Evolutionary conservation across 805 yeast species (phyloP).

Genomic region (Pichia deserticola): DNA sequence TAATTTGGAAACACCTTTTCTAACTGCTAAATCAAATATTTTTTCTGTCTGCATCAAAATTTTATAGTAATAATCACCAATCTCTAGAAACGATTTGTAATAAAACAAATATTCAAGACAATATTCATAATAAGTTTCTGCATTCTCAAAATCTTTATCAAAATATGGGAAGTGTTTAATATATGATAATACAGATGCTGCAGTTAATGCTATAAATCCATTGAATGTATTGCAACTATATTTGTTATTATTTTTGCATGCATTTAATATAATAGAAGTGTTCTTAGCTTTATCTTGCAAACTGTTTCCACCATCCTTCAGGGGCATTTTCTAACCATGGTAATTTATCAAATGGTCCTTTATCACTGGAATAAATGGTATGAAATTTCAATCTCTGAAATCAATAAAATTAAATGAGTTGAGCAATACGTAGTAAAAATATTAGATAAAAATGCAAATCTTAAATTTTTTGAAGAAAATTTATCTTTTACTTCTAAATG

Average conservation of each 20-base stretch:
- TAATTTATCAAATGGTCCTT: constrained; percentile 1
- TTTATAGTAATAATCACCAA: constrained; percentile 1
- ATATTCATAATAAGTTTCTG: not conserved
- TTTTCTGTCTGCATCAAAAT: not conserved
- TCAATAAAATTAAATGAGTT: not conserved
- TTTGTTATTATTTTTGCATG: not conserved
- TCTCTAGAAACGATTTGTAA: not conserved
- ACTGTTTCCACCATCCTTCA: not conserved
- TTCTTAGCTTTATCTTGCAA: not conserved
- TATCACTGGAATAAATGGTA: constrained; percentile 3
- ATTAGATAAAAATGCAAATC: not conserved
- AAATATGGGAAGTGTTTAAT: constrained; percentile 1
- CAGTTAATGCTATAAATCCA: constrained; percentile 1
- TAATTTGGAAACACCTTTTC: not conserved
- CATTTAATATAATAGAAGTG: not conserved
- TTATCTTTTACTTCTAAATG: not conserved
- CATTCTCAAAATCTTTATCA: not conserved
- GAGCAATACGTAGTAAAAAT: not conserved
- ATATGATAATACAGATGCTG: not conserved
- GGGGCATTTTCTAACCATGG: not conserved
- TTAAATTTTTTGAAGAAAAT: not conserved
- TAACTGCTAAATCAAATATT: constrained; percentile 1
- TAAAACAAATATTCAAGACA: not conserved
- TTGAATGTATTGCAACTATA: constrained; percentile 1
- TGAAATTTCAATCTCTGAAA: constrained; percentile 1